These are phyloP conservation scores for Tylopilus intermedius DNA, from an alignment of 768 basidiomycete species.

Conservation along the genomic window DNA sequence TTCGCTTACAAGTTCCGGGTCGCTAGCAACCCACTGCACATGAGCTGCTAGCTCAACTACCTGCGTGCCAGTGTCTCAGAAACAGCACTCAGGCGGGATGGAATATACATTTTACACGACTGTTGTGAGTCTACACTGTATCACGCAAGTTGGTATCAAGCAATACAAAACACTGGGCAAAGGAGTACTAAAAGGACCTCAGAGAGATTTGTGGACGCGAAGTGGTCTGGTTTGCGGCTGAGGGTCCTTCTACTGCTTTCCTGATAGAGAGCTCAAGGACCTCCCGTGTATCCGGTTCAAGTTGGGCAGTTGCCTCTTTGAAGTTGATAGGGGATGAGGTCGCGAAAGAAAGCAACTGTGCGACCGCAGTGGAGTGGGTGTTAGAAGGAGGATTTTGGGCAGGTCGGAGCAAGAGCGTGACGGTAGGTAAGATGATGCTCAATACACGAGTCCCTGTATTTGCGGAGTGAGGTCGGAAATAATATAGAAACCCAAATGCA, in stretches of 20 bases:
- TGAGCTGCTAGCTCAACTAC: too few species aligned
- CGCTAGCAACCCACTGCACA: too few species aligned
- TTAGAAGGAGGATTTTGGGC: conserved; percentile 38
- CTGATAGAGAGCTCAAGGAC: conserved; percentile 74
- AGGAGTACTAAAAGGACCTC: conserved; percentile 50
- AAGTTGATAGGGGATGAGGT: conserved; percentile 68
- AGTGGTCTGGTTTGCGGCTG: conserved; percentile 31
- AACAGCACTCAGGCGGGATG: too few species aligned
- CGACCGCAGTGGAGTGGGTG: conserved; percentile 54
- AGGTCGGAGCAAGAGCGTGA: conserved; percentile 64
- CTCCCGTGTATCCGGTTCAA: conserved; percentile 55
- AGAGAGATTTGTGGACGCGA: conserved; percentile 76
- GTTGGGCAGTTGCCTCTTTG: conserved; percentile 73
- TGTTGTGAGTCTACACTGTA: neutral
- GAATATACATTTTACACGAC: neutral
- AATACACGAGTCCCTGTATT: conserved; percentile 58
- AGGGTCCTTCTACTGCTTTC: conserved; percentile 56
- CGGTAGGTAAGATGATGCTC: conserved; percentile 69
- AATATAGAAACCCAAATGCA: conserved; percentile 27
- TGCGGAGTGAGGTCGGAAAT: conserved; percentile 11
- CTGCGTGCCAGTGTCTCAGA: too few species aligned
- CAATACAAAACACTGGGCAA: neutral
- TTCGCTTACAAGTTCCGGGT: too few species aligned
- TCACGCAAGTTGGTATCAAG: conserved; percentile 1
- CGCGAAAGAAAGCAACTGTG: conserved; percentile 69